Evolutionary conservation across 1,284 basidiomycete species (phyloP), one percentile per base, ranked within the genome.

Genomic region (Ceratobasidium sp.): DNA sequence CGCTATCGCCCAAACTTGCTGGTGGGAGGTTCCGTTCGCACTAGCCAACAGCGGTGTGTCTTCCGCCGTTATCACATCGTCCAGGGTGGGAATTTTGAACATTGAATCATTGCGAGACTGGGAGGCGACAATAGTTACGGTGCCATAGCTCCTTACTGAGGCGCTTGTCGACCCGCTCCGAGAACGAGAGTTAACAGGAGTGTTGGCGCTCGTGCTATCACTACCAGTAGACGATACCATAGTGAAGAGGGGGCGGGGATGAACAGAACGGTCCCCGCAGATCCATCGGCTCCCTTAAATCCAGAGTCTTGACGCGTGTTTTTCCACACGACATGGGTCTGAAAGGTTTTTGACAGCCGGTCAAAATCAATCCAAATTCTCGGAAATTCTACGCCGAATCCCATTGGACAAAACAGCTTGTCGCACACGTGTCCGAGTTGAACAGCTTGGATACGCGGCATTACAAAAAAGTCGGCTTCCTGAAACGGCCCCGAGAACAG

Each of bases 111-210:
- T 73, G 15, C 23, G 59, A 50, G 70, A 73, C 20, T 73, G 57
- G 23, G 70, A 57, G 15, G 15, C 52, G 15, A 73, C 56, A 23
- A 73, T 26, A 10, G 70, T 73, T 15, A 44, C 40, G 13, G 70
- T 48, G 5, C 70, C 70, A 62, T 73, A 73, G 46, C 70, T 73
- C 26, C 70, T 38, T 9, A 73, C 57, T 10, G 70, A 73, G 15
- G 23, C 56, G 17, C 33, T 73, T 15, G 70, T 73, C 44, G 70
- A 73, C 10, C 59, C 20, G 46, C 70, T 73, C 12, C 70, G 56
- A 12, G 70, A 73, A 26, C 70, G 70, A 62, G 42, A 48, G 28
- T 20, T 38, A 28, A 38, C n/a, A 17, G 70, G 70, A 3, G 70
- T 73, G 13, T 12, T 46, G n/a, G 9, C 20, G 15, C 40, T 28